Conservation (phyloP, 331 rosid species). For the Rhamnella rubrinervis region DNA sequence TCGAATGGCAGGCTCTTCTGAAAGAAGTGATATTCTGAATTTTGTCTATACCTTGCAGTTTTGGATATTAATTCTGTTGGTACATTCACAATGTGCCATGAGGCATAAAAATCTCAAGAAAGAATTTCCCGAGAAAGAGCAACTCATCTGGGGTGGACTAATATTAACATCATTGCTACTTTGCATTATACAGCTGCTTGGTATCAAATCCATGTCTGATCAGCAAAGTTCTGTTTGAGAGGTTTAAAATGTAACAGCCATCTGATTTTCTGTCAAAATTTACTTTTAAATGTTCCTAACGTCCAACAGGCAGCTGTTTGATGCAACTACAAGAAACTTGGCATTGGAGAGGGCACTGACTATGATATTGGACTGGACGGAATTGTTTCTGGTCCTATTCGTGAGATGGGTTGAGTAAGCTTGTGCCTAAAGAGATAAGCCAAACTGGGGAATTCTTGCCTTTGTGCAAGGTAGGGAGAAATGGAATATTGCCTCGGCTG, state of each 20-base stretch:
- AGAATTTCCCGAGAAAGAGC: conserved; percentile 69
- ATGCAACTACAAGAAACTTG: conserved; percentile 86
- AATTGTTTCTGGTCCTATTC: conserved; percentile 89
- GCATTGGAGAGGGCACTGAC: conserved; percentile 97
- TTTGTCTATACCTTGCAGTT: conserved; percentile 49
- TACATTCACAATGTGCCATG: conserved; percentile 89
- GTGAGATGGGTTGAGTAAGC: conserved; percentile 88
- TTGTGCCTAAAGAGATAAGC: conserved; percentile 19
- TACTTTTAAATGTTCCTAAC: background rate
- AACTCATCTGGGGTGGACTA: conserved; percentile 13
- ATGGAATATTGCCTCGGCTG: conserved; percentile 88
- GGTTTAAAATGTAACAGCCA: conserved; percentile 6
- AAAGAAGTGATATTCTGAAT: conserved; percentile 1
- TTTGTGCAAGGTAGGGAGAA: conserved; percentile 34
- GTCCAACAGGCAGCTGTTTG: conserved; percentile 80
- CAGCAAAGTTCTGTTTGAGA: conserved; percentile 70
- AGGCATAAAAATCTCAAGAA: conserved; percentile 54
- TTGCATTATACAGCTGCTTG: conserved; percentile 28
- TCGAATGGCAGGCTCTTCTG: background rate
- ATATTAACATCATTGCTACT: conserved; percentile 28
- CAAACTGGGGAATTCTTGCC: too few relatives aligned
- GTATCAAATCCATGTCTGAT: conserved; percentile 66
- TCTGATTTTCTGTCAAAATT: conserved; percentile 18
- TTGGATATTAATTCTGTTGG: conserved; percentile 95
- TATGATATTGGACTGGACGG: conserved; percentile 86